phyloP scores from a whole-genome alignment of 2,329 filamentous ascomycete species.

The Scolecobasidium constrictum region DNA sequence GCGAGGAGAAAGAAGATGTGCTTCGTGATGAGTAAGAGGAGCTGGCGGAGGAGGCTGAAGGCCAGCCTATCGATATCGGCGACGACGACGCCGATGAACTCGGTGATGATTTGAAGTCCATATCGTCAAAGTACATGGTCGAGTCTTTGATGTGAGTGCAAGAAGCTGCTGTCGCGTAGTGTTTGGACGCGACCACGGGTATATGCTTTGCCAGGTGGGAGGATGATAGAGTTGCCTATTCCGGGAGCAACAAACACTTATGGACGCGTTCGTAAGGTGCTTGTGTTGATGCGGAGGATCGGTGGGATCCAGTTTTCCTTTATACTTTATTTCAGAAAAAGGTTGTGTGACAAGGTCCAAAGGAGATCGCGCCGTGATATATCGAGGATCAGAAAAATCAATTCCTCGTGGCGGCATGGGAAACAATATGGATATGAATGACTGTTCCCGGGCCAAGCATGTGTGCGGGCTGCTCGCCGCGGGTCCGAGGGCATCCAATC shows the following conservation, averaged over 20 bases:
- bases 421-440: no score
- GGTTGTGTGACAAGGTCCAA: not conserved
- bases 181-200: no score
- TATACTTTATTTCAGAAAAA: not conserved
- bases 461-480: no score
- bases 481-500: no score
- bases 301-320: no score
- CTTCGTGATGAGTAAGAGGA: not conserved
- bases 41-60: conserved; percentile 1
- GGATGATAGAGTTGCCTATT: no score
- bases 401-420: not conserved
- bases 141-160: no score
- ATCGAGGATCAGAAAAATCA: not conserved
- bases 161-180: no score
- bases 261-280: no score
- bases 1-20: conserved; percentile 1
- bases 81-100: conserved; percentile 8
- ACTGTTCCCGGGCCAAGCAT: no score
- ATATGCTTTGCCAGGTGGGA: not conserved
- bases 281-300: no score
- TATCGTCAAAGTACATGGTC: conserved; percentile 1
- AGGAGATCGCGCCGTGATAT: not conserved
- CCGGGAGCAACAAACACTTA: no score
- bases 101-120: conserved; percentile 7
- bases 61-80: conserved; percentile 10